These are phyloP conservation scores for Metschnikowia picachoensis DNA, from an alignment of 805 yeast species.

Conservation along the genomic window DNA sequence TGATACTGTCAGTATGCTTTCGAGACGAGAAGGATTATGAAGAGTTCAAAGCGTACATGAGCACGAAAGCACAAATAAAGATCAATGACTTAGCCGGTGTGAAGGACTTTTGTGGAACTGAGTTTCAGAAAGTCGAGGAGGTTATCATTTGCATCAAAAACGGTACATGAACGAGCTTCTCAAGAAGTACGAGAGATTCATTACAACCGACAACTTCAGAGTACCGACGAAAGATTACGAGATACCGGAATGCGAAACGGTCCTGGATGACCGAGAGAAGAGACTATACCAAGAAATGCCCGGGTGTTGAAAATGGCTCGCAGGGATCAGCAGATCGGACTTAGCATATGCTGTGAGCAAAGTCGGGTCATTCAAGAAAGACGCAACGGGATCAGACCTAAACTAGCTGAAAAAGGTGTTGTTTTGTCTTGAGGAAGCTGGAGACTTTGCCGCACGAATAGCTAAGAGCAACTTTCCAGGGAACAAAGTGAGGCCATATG, in stretches of 20 bases:
- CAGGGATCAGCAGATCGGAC: slow-evolving; percentile 1
- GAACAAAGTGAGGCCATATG: not conserved
- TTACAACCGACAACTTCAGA: too few relatives aligned
- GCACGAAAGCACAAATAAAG: not conserved
- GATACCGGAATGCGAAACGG: not conserved
- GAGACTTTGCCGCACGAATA: not conserved
- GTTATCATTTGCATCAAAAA: not conserved
- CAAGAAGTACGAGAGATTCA: not conserved
- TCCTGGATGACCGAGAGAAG: not conserved
- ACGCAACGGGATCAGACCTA: not conserved
- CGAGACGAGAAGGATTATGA: not conserved
- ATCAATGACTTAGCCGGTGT: not conserved
- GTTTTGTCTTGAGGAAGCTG: not conserved
- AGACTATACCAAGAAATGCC: not conserved
- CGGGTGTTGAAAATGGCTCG: slow-evolving; percentile 1
- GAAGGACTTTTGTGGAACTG: slow-evolving; percentile 1
- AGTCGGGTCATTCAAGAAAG: slow-evolving; percentile 1
- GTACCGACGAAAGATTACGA: not conserved
- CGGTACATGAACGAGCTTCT: not conserved
- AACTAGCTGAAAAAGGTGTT: not conserved
- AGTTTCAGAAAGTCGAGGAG: not conserved
- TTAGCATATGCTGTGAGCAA: not conserved
- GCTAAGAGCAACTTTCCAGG: not conserved
- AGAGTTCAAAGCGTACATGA: not conserved
- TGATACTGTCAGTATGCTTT: not conserved